Evolutionary conservation across 1,139 yeast species (phyloP).

Genomic region (Pneumocystis carinii): DNA sequence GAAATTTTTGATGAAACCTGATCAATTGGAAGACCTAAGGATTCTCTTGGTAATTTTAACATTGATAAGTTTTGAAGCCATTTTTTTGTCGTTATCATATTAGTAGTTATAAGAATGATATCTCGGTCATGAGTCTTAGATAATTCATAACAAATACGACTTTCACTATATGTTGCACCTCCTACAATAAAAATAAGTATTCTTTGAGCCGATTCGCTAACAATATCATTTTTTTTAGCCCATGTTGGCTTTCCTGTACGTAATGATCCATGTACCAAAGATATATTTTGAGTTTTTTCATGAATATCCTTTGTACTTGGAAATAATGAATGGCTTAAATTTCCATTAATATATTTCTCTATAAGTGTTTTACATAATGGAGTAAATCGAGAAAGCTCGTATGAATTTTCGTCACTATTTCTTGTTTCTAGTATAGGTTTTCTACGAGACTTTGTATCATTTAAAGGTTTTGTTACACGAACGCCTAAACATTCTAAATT

Average conservation of each 20-base stretch:
- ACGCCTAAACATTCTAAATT: constrained; percentile 58
- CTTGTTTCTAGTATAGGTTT: constrained; percentile 19
- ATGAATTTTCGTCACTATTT: constrained; percentile 44
- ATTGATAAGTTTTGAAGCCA: constrained; percentile 28
- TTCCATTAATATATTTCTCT: constrained; percentile 34
- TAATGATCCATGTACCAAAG: constrained; percentile 3
- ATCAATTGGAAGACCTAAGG: constrained; percentile 22
- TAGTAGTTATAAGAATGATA: constrained; percentile 71
- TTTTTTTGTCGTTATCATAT: constrained; percentile 47
- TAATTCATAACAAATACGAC: constrained; percentile 61
- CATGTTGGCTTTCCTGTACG: constrained; percentile 25
- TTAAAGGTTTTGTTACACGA: constrained; percentile 41
- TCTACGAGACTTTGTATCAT: constrained; percentile 17
- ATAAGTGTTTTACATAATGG: constrained; percentile 54
- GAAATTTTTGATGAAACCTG: constrained; percentile 13
- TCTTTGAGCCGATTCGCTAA: constrained; percentile 56
- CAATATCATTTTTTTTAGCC: constrained; percentile 26
- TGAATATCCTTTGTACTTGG: constrained; percentile 74
- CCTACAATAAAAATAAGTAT: constrained; percentile 77
- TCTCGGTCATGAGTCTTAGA: constrained; percentile 51
- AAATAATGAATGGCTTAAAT: constrained; percentile 42
- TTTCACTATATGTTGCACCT: constrained; percentile 74
- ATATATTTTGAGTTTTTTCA: constrained; percentile 23
- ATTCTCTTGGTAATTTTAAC: constrained; percentile 20
- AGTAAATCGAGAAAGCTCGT: constrained; percentile 60